These are phyloP conservation scores for Sequoia sempervirens DNA, from an alignment of 75 land plant genomes.

Conservation along the genomic window DNA sequence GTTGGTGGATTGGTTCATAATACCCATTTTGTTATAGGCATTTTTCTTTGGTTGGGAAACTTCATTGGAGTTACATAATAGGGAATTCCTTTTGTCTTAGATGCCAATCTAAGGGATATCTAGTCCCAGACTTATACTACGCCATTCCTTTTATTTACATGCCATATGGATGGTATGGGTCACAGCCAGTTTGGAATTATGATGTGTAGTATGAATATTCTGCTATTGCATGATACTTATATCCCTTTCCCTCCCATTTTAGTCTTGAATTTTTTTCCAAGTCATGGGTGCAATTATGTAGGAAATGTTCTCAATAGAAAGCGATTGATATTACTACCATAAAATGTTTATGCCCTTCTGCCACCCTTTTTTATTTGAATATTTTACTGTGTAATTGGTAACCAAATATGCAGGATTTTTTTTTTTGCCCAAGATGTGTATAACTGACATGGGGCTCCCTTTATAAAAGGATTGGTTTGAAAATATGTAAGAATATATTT, in stretches of 20 bases:
- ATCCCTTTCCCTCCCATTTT: background rate
- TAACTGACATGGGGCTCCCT: background rate
- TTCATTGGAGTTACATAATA: background rate
- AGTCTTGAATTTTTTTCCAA: background rate
- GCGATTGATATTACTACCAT: background rate
- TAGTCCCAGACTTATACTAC: background rate
- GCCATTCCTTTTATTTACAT: background rate
- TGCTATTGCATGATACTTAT: background rate
- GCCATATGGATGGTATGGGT: background rate
- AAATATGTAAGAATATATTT: conserved; percentile 60
- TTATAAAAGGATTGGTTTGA: background rate
- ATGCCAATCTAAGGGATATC: background rate
- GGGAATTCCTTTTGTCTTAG: background rate
- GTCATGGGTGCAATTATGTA: conserved; percentile 15
- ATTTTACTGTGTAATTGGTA: background rate
- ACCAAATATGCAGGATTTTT: conserved; percentile 43
- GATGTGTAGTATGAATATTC: background rate
- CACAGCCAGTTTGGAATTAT: background rate
- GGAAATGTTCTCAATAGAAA: conserved; percentile 28
- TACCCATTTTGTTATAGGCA: background rate
- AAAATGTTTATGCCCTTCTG: background rate
- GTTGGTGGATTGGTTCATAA: too few species aligned
- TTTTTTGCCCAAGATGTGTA: conserved; percentile 49
- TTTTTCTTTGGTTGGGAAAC: background rate
- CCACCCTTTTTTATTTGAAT: background rate